phyloP scores from a whole-genome alignment of 2,329 filamentous ascomycete species.

The Trichocomaceae sp. region DNA sequence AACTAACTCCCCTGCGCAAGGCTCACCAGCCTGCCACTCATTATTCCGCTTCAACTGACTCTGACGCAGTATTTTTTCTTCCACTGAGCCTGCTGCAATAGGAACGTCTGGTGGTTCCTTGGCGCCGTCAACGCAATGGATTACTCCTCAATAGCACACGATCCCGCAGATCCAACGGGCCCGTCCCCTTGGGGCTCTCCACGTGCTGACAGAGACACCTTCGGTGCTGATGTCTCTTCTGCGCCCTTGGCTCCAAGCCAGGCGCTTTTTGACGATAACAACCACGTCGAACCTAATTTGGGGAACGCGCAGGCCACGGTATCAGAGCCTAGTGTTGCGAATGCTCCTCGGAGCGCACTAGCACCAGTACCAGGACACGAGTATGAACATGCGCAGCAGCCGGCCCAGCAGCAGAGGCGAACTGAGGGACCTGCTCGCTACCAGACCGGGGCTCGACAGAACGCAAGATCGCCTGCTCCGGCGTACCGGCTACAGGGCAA shows the following conservation, averaged over 20 bases:
- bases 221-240: constrained; percentile 34
- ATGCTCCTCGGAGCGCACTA: constrained; percentile 35
- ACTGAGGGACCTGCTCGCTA: constrained; percentile 44
- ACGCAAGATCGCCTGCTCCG: constrained; percentile 48
- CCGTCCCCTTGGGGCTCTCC: constrained; percentile 60
- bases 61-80: not conserved
- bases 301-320: constrained; percentile 1
- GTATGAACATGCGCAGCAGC: constrained; percentile 33
- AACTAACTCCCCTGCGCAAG: not conserved
- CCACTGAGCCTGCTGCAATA: not conserved
- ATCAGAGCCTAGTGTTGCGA: constrained; percentile 38
- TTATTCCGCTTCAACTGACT: not conserved
- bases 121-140: constrained; percentile 47
- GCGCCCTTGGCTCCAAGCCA: constrained; percentile 36
- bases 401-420: constrained; percentile 33
- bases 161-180: constrained; percentile 53
- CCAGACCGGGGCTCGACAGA: constrained; percentile 35
- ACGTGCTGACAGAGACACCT: constrained; percentile 42
- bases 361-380: too few species aligned
- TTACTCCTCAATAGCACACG: constrained; percentile 54
- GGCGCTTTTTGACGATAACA: constrained; percentile 26
- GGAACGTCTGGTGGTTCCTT: not conserved
- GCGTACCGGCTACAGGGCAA: constrained; percentile 87
- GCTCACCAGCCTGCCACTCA: not conserved
- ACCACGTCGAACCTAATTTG: constrained; percentile 9